Evolutionary conservation across 202 grass and related monocot species (phyloP), one percentile per base, ranked within the genome.

Genomic region (Miscanthus sacchariflorus): DNA sequence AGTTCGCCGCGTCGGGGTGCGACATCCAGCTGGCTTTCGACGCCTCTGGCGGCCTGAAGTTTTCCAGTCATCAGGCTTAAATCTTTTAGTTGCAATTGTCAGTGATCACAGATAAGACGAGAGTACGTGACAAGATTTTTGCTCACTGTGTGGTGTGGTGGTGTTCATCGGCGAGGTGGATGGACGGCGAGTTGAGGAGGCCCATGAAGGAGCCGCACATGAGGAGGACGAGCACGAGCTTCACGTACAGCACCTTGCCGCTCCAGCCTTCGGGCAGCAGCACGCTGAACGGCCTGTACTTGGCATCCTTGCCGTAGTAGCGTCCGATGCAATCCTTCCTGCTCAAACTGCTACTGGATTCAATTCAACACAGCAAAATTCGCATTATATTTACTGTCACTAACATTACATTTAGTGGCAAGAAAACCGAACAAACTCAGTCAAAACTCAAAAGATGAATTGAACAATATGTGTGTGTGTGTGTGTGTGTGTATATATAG

Each of bases 161-260:
- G 30, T 83, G 86, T 46, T 85, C 33, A 7, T 78, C 65, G 38
- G 81, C 77, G 12, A 81, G 83, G 49, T 72, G 72, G 85, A 88
- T 88, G 1, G 91, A 88, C 5, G 93, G 91, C 18, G 93, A 95
- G 84, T 87, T 77, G 48, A 95, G 74, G 7, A 95, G 86, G 54
- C 86, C 83, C 79, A 93, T 64, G 77, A 95, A 93, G 86, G 84
- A 90, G 77, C 83, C 89, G 80, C 86, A 93, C 73, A 88, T 76
- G 74, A 95, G 87, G 42, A 95, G 28, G 28, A 89, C 40, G 39
- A 95, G 86, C 10, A 89, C 86, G 21, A 95, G 87, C 82, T 93
- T 95, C 19, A 95, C 64, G 44, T 84, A 89, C 1, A 87, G 68
- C 56, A 95, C 66, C 72, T 95, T 95, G 83, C 80, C 52, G 59